These are phyloP conservation scores for Cercospora beticola DNA, from an alignment of 2,329 filamentous ascomycete genomes.

Conservation along the genomic window DNA sequence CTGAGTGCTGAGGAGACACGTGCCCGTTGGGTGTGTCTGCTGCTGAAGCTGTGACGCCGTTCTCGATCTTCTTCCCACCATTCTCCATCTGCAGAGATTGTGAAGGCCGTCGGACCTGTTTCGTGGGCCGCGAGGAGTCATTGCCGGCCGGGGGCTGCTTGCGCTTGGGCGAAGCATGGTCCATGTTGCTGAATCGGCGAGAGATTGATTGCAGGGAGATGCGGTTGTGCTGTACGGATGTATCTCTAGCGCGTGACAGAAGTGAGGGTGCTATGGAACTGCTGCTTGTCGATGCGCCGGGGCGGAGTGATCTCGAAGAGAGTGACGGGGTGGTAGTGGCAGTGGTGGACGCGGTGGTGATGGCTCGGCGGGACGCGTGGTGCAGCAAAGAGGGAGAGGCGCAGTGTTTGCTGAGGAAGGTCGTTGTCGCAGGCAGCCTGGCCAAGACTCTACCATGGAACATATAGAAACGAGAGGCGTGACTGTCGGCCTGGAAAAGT, in stretches of 20 bases:
- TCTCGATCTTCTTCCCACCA: slow-evolving; percentile 26
- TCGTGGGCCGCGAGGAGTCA: slow-evolving; percentile 36
- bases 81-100: slow-evolving; percentile 26
- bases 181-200: slow-evolving; percentile 23
- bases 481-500: not conserved
- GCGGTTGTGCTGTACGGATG: not conserved
- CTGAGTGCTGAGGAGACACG: slow-evolving; percentile 44
- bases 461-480: slow-evolving; percentile 9
- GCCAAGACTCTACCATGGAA: slow-evolving; percentile 2
- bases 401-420: not conserved
- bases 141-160: slow-evolving; percentile 38
- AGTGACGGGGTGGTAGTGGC: not conserved
- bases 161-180: slow-evolving; percentile 37
- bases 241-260: not conserved
- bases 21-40: slow-evolving; percentile 39
- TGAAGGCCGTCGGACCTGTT: slow-evolving; percentile 36
- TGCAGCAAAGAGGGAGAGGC: not conserved
- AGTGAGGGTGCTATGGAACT: not conserved
- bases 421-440: slow-evolving; percentile 1
- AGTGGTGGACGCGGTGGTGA: not conserved
- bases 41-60: slow-evolving; percentile 34
- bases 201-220: not conserved
- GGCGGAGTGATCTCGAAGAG: not conserved
- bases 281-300: not conserved
- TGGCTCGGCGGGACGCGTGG: not conserved